A percentile compares a stretch with the other conserved stretches of the same genome.
These are phyloP conservation scores for Diddensiella caesifluorescens DNA, from an alignment of 805 yeast genomes.

Conservation along the genomic window DNA sequence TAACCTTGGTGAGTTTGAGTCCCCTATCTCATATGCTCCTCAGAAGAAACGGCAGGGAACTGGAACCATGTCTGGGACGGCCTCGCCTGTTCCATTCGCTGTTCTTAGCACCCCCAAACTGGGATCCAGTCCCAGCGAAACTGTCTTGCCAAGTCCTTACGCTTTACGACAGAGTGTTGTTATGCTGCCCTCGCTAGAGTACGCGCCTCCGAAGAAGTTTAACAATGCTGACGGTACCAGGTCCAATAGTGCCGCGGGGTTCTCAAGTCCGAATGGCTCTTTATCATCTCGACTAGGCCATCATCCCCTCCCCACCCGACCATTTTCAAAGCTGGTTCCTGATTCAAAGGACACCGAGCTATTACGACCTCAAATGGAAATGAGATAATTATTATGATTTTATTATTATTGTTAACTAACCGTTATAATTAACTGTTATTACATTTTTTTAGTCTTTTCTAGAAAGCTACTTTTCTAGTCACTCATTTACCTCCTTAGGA, in stretches of 20 bases:
- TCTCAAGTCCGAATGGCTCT: slow-evolving; percentile 7
- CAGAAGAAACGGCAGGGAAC: slow-evolving; percentile 16
- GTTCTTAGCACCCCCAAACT: slow-evolving; percentile 5
- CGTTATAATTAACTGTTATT: too few relatives aligned
- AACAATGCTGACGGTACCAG: slow-evolving; percentile 6
- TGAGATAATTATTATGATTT: slow-evolving; percentile 16
- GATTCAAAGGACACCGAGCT: slow-evolving; percentile 19
- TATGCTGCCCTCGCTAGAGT: slow-evolving; percentile 19
- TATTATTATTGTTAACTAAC: too few relatives aligned
- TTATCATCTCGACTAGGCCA: slow-evolving; percentile 7
- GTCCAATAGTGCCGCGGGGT: slow-evolving; percentile 8
- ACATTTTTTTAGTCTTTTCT: too few relatives aligned
- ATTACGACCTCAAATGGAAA: slow-evolving; percentile 27
- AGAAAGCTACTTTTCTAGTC: too few relatives aligned
- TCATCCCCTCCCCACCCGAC: slow-evolving; percentile 9
- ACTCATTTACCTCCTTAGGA: too few relatives aligned
- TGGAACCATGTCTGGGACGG: slow-evolving; percentile 6
- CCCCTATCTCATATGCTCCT: slow-evolving; percentile 23
- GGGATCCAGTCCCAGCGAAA: slow-evolving; percentile 7
- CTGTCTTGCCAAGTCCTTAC: slow-evolving; percentile 23
- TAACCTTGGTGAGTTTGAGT: slow-evolving; percentile 20
- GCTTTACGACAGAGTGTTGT: slow-evolving; percentile 21
- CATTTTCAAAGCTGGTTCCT: slow-evolving; percentile 21
- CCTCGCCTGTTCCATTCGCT: slow-evolving; percentile 7
- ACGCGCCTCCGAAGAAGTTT: slow-evolving; percentile 25